phyloP scores from a whole-genome alignment of 1,284 basidiomycete genomes.

The Cryptococcus depauperatus region DNA sequence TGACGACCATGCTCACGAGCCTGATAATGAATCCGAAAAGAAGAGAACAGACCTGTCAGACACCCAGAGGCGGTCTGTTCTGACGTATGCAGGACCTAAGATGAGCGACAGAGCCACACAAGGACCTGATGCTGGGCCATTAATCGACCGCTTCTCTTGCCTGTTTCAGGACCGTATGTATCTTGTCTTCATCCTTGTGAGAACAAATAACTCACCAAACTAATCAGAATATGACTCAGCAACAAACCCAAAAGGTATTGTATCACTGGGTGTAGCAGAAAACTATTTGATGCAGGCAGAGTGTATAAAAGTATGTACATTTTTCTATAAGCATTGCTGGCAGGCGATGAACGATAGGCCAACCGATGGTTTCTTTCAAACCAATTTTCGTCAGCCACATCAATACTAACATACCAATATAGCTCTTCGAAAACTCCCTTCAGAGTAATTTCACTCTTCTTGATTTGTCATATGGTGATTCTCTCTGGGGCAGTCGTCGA shows the following conservation, averaged over 20 bases:
- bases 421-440: constrained; percentile 34
- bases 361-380: too few species aligned
- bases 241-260: constrained; percentile 41
- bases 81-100: constrained; percentile 38
- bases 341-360: too few species aligned
- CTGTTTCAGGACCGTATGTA: constrained; percentile 41
- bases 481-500: constrained; percentile 39
- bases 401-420: neutral
- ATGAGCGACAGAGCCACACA: constrained; percentile 38
- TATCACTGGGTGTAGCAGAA: constrained; percentile 47
- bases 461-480: constrained; percentile 40
- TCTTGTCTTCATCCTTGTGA: neutral
- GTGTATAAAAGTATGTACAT: constrained; percentile 29
- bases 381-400: too few species aligned
- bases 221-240: constrained; percentile 35
- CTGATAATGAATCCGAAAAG: neutral
- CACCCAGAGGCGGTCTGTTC: too few species aligned
- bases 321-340: too few species aligned
- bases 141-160: constrained; percentile 42
- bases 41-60: neutral
- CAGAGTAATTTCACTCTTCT: constrained; percentile 23
- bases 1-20: neutral
- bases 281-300: constrained; percentile 44
- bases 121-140: constrained; percentile 40
- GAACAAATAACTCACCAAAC: neutral